Percentiles rank a stretch among this genome's conserved stretches.
phyloP scores from a whole-genome alignment of 176 grass and related monocot species.

The Cenchrus fungigraminus region DNA sequence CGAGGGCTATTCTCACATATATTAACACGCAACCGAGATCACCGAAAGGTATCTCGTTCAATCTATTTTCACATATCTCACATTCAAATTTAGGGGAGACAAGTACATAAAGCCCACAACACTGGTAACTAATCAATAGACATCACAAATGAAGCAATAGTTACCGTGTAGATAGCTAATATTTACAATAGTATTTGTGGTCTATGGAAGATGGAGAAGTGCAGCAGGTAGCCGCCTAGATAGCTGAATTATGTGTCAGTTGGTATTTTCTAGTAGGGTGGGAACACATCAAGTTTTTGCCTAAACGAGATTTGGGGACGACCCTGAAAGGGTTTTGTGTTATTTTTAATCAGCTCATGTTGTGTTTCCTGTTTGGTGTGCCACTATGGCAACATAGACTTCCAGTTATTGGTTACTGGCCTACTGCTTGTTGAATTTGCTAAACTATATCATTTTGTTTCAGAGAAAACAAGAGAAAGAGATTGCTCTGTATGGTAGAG shows the following conservation, averaged over 20 bases:
- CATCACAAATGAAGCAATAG: not conserved
- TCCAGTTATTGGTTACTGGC: not conserved
- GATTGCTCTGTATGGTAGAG: conserved; percentile 75
- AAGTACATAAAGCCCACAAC: not conserved
- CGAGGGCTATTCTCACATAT: no score
- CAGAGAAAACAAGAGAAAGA: conserved; percentile 97
- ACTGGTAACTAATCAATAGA: not conserved
- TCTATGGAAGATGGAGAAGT: no score
- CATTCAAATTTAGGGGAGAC: not conserved
- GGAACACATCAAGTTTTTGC: not conserved
- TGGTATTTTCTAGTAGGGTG: not conserved
- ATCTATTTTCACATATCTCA: no score
- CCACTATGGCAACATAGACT: not conserved
- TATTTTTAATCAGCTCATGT: conserved; percentile 23
- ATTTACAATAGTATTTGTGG: no score
- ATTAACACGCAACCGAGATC: no score
- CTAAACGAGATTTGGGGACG: not conserved
- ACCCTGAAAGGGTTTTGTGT: conserved; percentile 2
- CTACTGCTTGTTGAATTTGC: conserved; percentile 19
- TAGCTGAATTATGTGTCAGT: not conserved
- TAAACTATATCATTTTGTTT: conserved; percentile 41
- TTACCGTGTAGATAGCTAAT: not conserved
- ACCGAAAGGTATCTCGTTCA: no score
- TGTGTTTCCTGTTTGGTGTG: not conserved
- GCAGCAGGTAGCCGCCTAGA: no score